Evolutionary conservation across 2,329 filamentous ascomycete species (phyloP).

Genomic region (Monascus ruber): DNA sequence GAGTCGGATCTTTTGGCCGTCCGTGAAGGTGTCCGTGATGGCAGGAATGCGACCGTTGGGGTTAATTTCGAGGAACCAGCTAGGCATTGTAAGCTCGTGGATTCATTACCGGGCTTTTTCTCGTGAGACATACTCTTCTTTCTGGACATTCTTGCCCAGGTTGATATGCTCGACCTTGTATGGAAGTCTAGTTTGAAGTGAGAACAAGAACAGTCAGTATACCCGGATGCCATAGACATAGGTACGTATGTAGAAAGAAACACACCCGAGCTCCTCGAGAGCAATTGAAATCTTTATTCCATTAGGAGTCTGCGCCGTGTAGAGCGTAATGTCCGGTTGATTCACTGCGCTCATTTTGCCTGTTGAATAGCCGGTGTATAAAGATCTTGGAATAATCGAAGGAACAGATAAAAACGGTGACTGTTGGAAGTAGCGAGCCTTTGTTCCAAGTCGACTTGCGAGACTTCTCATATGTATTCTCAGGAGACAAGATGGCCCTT

Average conservation of each 20-base stretch:
- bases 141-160: constrained; percentile 66
- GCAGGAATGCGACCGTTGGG: constrained; percentile 88
- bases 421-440: too few species aligned
- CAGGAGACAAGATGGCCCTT: too few species aligned
- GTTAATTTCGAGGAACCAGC: constrained; percentile 84
- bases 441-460: too few species aligned
- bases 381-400: too few species aligned
- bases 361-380: background rate
- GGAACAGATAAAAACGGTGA: too few species aligned
- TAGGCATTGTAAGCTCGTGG: constrained; percentile 7
- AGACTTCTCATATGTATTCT: too few species aligned
- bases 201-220: too few species aligned
- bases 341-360: background rate
- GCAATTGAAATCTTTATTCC: constrained; percentile 83
- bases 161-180: constrained; percentile 65
- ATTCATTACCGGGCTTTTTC: background rate
- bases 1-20: constrained; percentile 54
- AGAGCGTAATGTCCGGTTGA: constrained; percentile 60
- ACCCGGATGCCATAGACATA: too few species aligned
- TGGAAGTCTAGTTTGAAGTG: constrained; percentile 38
- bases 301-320: constrained; percentile 76
- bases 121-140: constrained; percentile 42
- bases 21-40: constrained; percentile 64
- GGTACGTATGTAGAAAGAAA: too few species aligned
- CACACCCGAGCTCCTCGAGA: constrained; percentile 62